Conservation (phyloP, 495 filamentous ascomycete species). For the Letharia columbiana region DNA sequence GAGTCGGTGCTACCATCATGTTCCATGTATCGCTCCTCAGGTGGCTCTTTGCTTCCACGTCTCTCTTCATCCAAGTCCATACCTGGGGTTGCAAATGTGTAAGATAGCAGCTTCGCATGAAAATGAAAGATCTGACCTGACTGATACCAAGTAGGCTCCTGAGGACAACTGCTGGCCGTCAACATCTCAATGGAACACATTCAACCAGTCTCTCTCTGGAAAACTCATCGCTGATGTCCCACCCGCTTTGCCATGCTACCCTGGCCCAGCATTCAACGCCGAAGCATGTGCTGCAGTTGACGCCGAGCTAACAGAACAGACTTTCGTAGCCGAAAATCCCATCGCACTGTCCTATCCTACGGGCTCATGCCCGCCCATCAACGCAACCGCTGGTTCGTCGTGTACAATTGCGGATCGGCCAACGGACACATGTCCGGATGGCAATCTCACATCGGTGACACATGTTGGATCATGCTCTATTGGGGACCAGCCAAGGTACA, state of each 20-base stretch:
- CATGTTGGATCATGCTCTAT: conserved; percentile 16
- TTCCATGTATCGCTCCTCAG: neutral
- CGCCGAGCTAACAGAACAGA: conserved; percentile 27
- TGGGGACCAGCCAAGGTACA: conserved; percentile 24
- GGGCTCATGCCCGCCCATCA: conserved; percentile 29
- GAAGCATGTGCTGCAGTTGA: conserved; percentile 27
- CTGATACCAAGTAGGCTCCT: conserved; percentile 26
- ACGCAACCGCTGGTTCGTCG: conserved; percentile 20
- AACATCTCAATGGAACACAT: conserved; percentile 29
- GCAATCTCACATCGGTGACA: neutral
- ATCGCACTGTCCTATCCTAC: conserved; percentile 31
- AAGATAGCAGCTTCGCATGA: neutral
- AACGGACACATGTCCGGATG: neutral
- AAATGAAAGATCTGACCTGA: neutral
- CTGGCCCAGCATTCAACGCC: conserved; percentile 27
- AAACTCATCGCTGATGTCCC: conserved; percentile 44
- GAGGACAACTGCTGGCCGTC: conserved; percentile 37
- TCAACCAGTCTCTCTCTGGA: conserved; percentile 42
- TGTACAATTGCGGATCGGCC: conserved; percentile 11
- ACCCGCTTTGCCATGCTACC: conserved; percentile 49
- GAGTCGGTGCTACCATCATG: neutral
- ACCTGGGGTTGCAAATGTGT: conserved; percentile 16
- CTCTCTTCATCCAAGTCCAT: conserved; percentile 2
- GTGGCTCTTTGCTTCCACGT: neutral
- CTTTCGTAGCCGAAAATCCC: conserved; percentile 28